Evolutionary conservation across 345 rosid genomes (phyloP).

Genomic region (Chamaenerion angustifolium): DNA sequence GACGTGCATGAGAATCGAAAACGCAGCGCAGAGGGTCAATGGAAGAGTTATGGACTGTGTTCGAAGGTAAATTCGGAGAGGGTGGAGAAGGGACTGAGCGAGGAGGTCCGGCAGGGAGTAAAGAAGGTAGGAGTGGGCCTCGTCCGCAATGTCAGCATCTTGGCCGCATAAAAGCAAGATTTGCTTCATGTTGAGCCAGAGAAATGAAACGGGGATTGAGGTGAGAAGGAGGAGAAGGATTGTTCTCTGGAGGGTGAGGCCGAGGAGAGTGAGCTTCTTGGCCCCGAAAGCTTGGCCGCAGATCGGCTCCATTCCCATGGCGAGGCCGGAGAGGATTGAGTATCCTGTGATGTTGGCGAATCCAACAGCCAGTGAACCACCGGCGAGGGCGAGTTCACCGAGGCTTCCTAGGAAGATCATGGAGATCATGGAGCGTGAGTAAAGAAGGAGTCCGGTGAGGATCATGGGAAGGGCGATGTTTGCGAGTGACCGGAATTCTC

Average conservation of each 20-base stretch:
- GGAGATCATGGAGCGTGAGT: slow-evolving; percentile 39
- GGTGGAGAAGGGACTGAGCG: slow-evolving; percentile 29
- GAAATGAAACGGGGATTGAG: slow-evolving; percentile 27
- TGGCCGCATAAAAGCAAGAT: slow-evolving; percentile 28
- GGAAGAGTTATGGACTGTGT: slow-evolving; percentile 21
- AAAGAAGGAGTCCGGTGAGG: slow-evolving; percentile 26
- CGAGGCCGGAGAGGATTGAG: slow-evolving; percentile 16
- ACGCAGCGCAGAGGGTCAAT: slow-evolving; percentile 11
- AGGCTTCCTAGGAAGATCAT: slow-evolving; percentile 41
- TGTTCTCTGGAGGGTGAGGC: slow-evolving; percentile 24
- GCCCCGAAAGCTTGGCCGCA: slow-evolving; percentile 44
- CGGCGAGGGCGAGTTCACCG: slow-evolving; percentile 31
- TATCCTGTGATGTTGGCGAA: slow-evolving; percentile 26
- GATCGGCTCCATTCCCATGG: slow-evolving; percentile 34
- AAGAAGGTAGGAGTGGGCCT: slow-evolving; percentile 23
- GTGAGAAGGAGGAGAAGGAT: slow-evolving; percentile 23
- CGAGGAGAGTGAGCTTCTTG: slow-evolving; percentile 18
- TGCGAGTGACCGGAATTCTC: slow-evolving; percentile 22
- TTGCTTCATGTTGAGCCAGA: slow-evolving; percentile 25
- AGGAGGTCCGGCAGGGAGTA: slow-evolving; percentile 31
- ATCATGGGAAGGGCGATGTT: slow-evolving; percentile 31
- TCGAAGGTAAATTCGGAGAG: slow-evolving; percentile 30
- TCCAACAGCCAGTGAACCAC: slow-evolving; percentile 28
- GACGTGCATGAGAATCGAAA: slow-evolving; percentile 14
- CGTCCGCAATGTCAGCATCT: slow-evolving; percentile 18